A percentile compares a stretch with the other conserved stretches of the same genome.
Conservation (phyloP, 2,329 filamentous ascomycete species). For the Lojkania enalia region DNA sequence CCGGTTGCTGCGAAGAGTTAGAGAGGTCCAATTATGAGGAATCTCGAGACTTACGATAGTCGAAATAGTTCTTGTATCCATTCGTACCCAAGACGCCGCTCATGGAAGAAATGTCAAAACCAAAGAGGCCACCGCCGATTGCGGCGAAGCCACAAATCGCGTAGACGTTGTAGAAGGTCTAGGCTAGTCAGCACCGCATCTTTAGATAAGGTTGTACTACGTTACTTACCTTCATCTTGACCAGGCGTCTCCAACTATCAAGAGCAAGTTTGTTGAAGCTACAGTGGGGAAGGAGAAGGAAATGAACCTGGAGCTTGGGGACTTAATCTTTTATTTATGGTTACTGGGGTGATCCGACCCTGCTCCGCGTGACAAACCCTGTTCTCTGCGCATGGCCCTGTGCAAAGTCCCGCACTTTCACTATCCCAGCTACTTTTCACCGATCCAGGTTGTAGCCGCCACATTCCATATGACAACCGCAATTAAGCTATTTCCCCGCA, state of each 20-base stretch:
- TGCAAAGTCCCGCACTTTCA: too few relatives aligned
- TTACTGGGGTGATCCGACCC: too few relatives aligned
- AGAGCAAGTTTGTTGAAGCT: too few relatives aligned
- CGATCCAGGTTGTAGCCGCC: background rate
- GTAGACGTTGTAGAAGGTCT: conserved; percentile 57
- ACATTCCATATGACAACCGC: background rate
- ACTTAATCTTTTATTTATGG: too few relatives aligned
- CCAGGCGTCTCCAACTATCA: too few relatives aligned
- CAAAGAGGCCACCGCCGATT: conserved; percentile 53
- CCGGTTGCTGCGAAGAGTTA: conserved; percentile 28
- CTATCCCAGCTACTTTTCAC: too few relatives aligned
- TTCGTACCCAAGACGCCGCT: conserved; percentile 44
- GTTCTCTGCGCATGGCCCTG: too few relatives aligned
- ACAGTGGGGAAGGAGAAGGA: too few relatives aligned
- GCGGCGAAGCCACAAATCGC: conserved; percentile 65
- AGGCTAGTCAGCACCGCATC: too few relatives aligned
- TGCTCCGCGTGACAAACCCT: too few relatives aligned
- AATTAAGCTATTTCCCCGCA: conserved; percentile 23
- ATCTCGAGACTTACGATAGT: conserved; percentile 22
- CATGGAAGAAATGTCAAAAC: conserved; percentile 48
- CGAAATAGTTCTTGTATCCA: conserved; percentile 45
- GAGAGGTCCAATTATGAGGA: background rate
- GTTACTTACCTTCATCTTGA: conserved; percentile 36
- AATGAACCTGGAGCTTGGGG: too few relatives aligned
- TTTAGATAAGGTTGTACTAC: conserved; percentile 1